Evolutionary conservation across 768 basidiomycete species (phyloP).

Genomic region (Mycena maculata): DNA sequence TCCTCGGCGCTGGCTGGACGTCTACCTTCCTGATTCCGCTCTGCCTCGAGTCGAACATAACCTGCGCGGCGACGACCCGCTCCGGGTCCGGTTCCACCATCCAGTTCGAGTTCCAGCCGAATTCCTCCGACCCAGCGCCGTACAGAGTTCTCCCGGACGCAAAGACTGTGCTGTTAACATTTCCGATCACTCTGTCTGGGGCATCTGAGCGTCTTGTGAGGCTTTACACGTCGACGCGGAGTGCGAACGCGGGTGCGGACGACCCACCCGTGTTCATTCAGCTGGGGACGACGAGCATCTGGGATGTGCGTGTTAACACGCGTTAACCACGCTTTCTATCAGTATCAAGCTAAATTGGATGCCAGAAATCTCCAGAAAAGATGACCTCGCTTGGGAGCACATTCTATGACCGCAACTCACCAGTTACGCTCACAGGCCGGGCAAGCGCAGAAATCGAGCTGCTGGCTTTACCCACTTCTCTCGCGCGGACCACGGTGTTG

Average conservation of each 20-base stretch:
- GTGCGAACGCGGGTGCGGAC: conserved; percentile 22
- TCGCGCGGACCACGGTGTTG: conserved; percentile 62
- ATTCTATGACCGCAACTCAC: conserved; percentile 66
- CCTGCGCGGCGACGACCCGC: conserved; percentile 66
- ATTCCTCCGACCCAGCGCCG: conserved; percentile 54
- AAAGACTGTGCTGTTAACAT: conserved; percentile 65
- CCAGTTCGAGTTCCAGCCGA: conserved; percentile 66
- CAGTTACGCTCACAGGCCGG: conserved; percentile 55
- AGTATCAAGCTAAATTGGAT: neutral
- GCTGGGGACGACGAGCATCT: conserved; percentile 71
- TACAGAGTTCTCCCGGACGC: conserved; percentile 65
- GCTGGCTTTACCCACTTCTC: conserved; percentile 52
- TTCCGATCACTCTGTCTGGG: conserved; percentile 61
- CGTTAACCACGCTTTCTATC: neutral
- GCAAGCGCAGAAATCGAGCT: conserved; percentile 67
- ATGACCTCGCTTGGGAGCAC: neutral
- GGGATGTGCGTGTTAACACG: conserved; percentile 58
- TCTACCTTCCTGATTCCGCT: conserved; percentile 69
- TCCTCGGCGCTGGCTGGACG: conserved; percentile 78
- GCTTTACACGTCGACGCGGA: conserved; percentile 55
- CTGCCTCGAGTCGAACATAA: conserved; percentile 52
- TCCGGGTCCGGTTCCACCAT: conserved; percentile 62
- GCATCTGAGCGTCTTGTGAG: conserved; percentile 60
- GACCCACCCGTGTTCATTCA: conserved; percentile 64
- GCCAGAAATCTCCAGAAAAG: conserved; percentile 16